Evolutionary conservation across 257 asterid genomes (phyloP).

Genomic region (Nicotiana attenuata): DNA sequence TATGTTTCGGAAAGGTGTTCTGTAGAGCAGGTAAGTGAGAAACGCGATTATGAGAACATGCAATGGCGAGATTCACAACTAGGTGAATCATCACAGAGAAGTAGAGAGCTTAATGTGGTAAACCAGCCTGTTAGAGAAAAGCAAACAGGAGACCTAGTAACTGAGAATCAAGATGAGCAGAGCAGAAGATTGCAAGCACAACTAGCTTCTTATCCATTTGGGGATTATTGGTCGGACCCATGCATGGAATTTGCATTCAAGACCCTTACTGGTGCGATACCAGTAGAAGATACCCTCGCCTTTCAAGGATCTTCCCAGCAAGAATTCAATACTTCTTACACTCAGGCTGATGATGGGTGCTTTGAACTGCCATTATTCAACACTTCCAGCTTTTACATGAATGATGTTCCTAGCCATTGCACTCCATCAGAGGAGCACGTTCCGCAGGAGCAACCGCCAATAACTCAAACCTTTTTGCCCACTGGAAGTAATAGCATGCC

Average conservation of each 20-base stretch:
- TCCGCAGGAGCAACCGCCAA: constrained; percentile 17
- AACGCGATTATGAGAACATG: not conserved
- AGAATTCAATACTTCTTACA: constrained; percentile 10
- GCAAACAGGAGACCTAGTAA: constrained; percentile 6
- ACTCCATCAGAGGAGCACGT: constrained; percentile 18
- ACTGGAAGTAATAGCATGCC: constrained; percentile 23
- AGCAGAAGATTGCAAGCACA: constrained; percentile 12
- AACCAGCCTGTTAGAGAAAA: not conserved
- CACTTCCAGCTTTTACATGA: constrained; percentile 24
- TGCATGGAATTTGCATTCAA: constrained; percentile 40
- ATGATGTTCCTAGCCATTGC: constrained; percentile 16
- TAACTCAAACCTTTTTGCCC: constrained; percentile 16
- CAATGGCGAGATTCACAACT: not conserved
- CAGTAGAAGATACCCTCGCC: constrained; percentile 25
- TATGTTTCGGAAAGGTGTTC: not conserved
- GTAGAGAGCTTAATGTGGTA: not conserved
- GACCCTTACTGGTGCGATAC: constrained; percentile 43
- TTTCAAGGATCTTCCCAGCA: constrained; percentile 16
- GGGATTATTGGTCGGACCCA: constrained; percentile 37
- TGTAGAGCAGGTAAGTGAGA: not conserved
- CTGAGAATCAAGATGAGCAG: constrained; percentile 16
- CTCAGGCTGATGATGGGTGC: constrained; percentile 1
- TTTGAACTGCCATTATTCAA: constrained; percentile 19
- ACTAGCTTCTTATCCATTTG: constrained; percentile 19
- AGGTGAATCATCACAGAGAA: not conserved